These are phyloP conservation scores for Pestalotiopsis sp. DNA, from an alignment of 2,329 filamentous ascomycete genomes.

Conservation along the genomic window DNA sequence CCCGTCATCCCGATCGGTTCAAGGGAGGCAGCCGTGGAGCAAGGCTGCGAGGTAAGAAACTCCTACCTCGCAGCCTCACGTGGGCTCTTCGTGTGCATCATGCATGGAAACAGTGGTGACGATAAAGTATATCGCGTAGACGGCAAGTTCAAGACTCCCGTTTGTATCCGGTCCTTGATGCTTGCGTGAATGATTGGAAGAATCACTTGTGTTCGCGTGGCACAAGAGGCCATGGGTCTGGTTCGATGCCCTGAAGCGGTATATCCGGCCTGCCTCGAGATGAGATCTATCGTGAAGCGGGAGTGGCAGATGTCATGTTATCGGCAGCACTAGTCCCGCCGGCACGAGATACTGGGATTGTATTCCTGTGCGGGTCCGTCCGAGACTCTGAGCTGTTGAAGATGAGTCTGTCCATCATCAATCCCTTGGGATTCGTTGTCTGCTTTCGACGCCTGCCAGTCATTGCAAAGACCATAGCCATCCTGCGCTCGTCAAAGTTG, in stretches of 20 bases:
- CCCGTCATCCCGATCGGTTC: not conserved
- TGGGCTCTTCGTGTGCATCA: not conserved
- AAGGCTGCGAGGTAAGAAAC: too few relatives aligned
- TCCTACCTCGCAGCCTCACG: not conserved
- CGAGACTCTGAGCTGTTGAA: not conserved
- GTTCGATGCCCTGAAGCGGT: not conserved
- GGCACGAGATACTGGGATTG: not conserved
- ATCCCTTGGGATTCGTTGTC: too few relatives aligned
- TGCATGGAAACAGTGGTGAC: not conserved
- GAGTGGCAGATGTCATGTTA: not conserved
- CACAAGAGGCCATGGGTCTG: not conserved
- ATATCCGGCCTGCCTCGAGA: not conserved
- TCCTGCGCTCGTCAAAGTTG: too few relatives aligned
- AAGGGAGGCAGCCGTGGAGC: too few relatives aligned
- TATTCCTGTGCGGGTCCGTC: not conserved
- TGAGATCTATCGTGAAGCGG: not conserved
- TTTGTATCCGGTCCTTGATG: too few relatives aligned
- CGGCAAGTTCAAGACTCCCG: too few relatives aligned
- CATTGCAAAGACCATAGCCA: too few relatives aligned
- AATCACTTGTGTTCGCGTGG: too few relatives aligned
- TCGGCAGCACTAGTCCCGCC: not conserved
- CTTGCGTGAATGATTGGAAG: too few relatives aligned
- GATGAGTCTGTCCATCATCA: too few relatives aligned
- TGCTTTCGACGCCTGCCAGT: too few relatives aligned
- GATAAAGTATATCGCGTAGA: too few relatives aligned